A percentile compares a stretch with the other conserved stretches of the same genome.
phyloP scores from a whole-genome alignment of 306 rosid genomes.

The Gastrolobium bilobum region DNA sequence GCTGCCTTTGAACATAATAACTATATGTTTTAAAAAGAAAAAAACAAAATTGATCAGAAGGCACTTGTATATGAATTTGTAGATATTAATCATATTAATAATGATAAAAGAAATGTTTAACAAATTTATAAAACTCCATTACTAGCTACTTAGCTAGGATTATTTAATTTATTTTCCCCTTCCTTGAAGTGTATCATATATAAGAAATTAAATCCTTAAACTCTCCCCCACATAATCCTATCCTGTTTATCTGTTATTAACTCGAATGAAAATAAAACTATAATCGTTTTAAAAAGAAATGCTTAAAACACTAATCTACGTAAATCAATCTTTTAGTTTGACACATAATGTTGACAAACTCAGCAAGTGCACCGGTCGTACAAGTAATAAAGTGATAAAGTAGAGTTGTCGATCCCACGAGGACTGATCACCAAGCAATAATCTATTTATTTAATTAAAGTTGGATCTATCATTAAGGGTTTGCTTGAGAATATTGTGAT shows the following conservation, averaged over 20 bases:
- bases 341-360: no score
- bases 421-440: no score
- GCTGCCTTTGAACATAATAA: not conserved
- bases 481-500: no score
- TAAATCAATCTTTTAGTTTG: constrained; percentile 21
- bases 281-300: not conserved
- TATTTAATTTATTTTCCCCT: not conserved
- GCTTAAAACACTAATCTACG: not conserved
- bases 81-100: not conserved
- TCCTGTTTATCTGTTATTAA: not conserved
- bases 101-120: not conserved
- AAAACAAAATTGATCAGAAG: not conserved
- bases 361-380: no score
- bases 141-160: not conserved
- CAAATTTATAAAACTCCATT: not conserved
- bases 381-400: no score
- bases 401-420: no score
- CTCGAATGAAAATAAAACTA: not conserved
- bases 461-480: no score
- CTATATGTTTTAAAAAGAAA: not conserved
- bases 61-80: not conserved
- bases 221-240: not conserved
- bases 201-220: not conserved
- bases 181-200: not conserved
- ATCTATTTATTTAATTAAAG: no score